Evolutionary conservation across 225 moss, liverwort and hornwort species (phyloP).

Genomic region (Takakia lepidozioides): DNA sequence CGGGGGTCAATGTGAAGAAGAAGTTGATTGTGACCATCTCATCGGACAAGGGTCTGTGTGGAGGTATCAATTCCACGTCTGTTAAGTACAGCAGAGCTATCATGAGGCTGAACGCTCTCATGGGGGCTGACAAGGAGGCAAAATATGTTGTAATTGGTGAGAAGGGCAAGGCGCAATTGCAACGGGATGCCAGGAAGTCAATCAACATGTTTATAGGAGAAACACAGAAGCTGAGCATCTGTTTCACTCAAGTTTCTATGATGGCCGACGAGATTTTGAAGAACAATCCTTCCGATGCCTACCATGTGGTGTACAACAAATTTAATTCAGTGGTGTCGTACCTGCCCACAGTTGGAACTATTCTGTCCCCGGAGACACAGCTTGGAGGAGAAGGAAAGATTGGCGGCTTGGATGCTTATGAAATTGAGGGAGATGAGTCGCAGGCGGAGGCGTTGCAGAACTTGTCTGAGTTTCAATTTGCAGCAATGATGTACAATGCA

Average conservation of each 20-base stretch:
- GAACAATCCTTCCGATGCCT: conserved; percentile 21
- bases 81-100: conserved; percentile 29
- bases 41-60: conserved; percentile 44
- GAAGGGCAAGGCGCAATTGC: conserved; percentile 39
- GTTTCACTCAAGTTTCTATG: conserved; percentile 16
- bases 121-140: conserved; percentile 16
- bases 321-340: conserved; percentile 48
- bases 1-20: conserved; percentile 8
- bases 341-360: conserved; percentile 39
- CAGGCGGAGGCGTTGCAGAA: conserved; percentile 19
- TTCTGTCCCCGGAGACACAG: conserved; percentile 23
- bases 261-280: conserved; percentile 38
- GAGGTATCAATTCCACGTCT: conserved; percentile 47
- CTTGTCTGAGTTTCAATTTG: conserved; percentile 36
- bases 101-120: conserved; percentile 11
- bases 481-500: conserved; percentile 28
- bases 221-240: conserved; percentile 42
- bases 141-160: conserved; percentile 33
- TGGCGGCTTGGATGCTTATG: conserved; percentile 21
- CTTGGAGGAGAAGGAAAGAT: conserved; percentile 11
- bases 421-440: conserved; percentile 33
- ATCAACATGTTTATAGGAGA: conserved; percentile 29
- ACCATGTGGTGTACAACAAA: conserved; percentile 38
- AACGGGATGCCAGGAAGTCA: conserved; percentile 17
- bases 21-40: conserved; percentile 18